Conservation (phyloP, 176 grass and related monocot species). For the Avena sativa region DNA sequence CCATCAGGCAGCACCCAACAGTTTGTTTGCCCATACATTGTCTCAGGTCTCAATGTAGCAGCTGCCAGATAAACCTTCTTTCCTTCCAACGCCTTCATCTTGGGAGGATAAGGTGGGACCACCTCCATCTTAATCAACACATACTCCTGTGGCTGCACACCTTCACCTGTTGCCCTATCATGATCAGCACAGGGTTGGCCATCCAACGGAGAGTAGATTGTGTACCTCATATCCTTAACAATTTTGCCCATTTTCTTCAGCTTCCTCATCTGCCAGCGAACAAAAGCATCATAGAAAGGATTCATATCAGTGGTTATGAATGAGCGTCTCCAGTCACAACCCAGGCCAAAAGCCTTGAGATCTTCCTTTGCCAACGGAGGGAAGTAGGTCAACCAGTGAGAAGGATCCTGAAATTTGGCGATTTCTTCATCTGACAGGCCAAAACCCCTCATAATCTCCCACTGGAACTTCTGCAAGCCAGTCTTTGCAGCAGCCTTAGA, state of each 20-base stretch:
- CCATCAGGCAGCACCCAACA: constrained; percentile 82
- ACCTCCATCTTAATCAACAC: constrained; percentile 89
- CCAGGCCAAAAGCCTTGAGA: constrained; percentile 68
- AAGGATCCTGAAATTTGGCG: constrained; percentile 72
- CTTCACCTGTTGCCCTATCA: constrained; percentile 71
- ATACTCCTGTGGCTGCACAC: constrained; percentile 76
- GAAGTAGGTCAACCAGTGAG: constrained; percentile 73
- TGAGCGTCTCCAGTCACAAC: constrained; percentile 78
- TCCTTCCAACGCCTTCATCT: constrained; percentile 74
- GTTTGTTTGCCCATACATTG: constrained; percentile 85
- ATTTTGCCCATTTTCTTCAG: constrained; percentile 72
- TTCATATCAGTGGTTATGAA: constrained; percentile 84
- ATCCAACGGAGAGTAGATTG: constrained; percentile 53
- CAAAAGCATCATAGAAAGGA: constrained; percentile 84
- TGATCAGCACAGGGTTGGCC: constrained; percentile 87
- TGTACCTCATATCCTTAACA: constrained; percentile 67
- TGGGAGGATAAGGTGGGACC: constrained; percentile 60
- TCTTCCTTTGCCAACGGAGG: constrained; percentile 69
- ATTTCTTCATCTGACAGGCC: constrained; percentile 61
- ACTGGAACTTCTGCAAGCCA: constrained; percentile 64
- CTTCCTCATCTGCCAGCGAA: constrained; percentile 84
- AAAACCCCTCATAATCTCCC: constrained; percentile 84
- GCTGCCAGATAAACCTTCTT: constrained; percentile 77
- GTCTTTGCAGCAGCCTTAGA: constrained; percentile 81
- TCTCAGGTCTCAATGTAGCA: constrained; percentile 84